Evolutionary conservation across 305 asterid genomes (phyloP).

Genomic region (Plantago lanceolata): DNA sequence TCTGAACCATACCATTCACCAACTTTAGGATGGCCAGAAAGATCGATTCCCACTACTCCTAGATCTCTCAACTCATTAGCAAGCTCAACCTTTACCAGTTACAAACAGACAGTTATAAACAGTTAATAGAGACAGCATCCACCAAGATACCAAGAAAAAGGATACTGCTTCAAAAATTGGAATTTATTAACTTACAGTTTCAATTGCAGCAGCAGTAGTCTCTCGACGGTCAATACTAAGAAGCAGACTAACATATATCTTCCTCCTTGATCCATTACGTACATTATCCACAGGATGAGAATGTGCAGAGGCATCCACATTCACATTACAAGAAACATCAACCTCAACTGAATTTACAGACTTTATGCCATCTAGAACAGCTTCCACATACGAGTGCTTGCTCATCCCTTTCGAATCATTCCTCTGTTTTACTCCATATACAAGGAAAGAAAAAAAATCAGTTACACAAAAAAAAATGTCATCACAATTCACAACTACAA

Average conservation of each 20-base stretch:
- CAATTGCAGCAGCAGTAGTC: constrained; percentile 83
- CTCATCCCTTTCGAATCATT: constrained; percentile 81
- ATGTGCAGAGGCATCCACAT: constrained; percentile 29
- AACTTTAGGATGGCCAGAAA: constrained; percentile 46
- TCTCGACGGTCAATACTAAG: constrained; percentile 91
- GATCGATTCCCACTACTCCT: constrained; percentile 80
- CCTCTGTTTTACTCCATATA: constrained; percentile 37
- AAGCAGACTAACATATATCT: constrained; percentile 75
- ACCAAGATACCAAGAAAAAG: constrained; percentile 6
- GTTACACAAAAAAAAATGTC: neutral
- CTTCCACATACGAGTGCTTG: constrained; percentile 78
- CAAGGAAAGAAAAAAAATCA: neutral
- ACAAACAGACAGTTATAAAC: constrained; percentile 20
- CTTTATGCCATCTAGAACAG: constrained; percentile 69
- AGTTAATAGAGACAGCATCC: constrained; percentile 16
- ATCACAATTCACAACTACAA: constrained; percentile 10
- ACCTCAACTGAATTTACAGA: constrained; percentile 54
- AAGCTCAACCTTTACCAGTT: constrained; percentile 56
- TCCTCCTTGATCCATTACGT: constrained; percentile 40
- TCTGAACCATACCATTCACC: constrained; percentile 70
- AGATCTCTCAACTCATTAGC: constrained; percentile 59
- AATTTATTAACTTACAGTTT: constrained; percentile 59
- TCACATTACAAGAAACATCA: constrained; percentile 36
- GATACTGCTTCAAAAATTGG: constrained; percentile 9
- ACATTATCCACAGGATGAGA: constrained; percentile 23